These are phyloP conservation scores for Cladophialophora exuberans DNA, from an alignment of 2,329 filamentous ascomycete species.

Conservation along the genomic window DNA sequence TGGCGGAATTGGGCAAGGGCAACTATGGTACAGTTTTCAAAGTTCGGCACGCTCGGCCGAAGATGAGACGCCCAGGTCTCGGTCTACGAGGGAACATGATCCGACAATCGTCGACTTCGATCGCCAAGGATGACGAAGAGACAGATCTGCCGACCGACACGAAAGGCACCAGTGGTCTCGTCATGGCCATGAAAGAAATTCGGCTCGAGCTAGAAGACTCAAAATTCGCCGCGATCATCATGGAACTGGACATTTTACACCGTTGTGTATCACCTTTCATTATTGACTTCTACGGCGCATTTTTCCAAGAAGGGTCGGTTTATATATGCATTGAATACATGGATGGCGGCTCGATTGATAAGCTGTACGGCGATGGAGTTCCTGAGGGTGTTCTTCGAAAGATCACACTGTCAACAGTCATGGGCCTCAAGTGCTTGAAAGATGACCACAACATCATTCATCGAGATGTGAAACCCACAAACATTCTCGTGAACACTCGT, in stretches of 20 bases:
- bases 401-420: constrained; percentile 85
- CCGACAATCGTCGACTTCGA: constrained; percentile 36
- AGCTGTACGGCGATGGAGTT: constrained; percentile 87
- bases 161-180: constrained; percentile 64
- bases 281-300: constrained; percentile 97
- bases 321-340: constrained; percentile 99
- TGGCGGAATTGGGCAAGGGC: constrained; percentile 93
- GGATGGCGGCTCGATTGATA: constrained; percentile 97
- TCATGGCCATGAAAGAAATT: constrained; percentile 99
- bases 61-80: constrained; percentile 62
- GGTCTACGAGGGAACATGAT: constrained; percentile 64
- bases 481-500: constrained; percentile 86
- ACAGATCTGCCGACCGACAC: constrained; percentile 39
- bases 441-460: constrained; percentile 99
- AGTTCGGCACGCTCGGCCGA: constrained; percentile 79
- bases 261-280: constrained; percentile 95
- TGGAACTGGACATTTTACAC: constrained; percentile 95
- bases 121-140: constrained; percentile 34
- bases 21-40: constrained; percentile 99
- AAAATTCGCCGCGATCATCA: constrained; percentile 95
- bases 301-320: constrained; percentile 97
- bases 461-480: constrained; percentile 98
- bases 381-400: constrained; percentile 87
- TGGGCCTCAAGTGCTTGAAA: constrained; percentile 90
- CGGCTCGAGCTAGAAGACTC: constrained; percentile 92